Conservation (phyloP, 306 rosid genomes). For the Prinsepia uniflora region DNA sequence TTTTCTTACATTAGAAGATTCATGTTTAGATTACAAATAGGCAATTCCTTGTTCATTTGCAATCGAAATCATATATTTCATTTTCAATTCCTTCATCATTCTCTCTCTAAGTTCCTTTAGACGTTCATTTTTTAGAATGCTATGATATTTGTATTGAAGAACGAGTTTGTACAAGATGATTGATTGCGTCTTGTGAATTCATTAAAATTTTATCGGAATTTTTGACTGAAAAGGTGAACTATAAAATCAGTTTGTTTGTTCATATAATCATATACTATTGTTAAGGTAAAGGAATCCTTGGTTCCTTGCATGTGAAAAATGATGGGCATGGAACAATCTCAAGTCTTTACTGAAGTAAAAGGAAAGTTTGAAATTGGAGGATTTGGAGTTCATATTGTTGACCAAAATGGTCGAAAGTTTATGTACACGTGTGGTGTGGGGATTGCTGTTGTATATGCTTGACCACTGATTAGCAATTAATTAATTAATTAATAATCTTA, state of each 20-base stretch:
- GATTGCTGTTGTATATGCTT: slow-evolving; percentile 5
- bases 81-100: too few relatives aligned
- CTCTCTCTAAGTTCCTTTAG: too few relatives aligned
- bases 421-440: slow-evolving; percentile 8
- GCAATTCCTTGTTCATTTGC: too few relatives aligned
- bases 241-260: background rate
- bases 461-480: slow-evolving; percentile 2
- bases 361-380: background rate
- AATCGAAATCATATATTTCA: too few relatives aligned
- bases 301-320: background rate
- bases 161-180: too few relatives aligned
- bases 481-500: background rate
- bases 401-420: background rate
- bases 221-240: background rate
- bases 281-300: background rate
- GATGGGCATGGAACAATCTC: background rate
- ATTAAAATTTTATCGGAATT: too few relatives aligned
- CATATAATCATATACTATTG: background rate
- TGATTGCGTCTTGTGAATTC: too few relatives aligned
- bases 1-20: background rate
- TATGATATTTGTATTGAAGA: too few relatives aligned
- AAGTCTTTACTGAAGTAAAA: background rate
- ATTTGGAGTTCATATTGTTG: background rate
- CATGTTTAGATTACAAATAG: background rate
- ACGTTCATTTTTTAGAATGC: too few relatives aligned